Conservation (phyloP, 306 rosid genomes). For the Sphenostylis stenocarpa region DNA sequence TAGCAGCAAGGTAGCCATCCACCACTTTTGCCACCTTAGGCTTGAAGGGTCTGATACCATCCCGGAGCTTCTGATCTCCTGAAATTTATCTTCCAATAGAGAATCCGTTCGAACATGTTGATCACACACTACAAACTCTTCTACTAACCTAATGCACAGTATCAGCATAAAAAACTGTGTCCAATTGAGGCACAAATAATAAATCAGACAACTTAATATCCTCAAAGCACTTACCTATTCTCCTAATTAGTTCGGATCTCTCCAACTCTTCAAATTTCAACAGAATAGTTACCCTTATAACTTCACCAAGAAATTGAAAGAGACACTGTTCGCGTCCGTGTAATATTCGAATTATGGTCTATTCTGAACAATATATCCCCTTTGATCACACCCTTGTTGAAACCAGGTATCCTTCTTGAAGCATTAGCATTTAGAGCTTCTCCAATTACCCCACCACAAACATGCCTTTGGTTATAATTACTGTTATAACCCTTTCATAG, state of each 20-base stretch:
- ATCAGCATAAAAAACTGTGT: constrained; percentile 57
- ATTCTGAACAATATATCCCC: constrained; percentile 54
- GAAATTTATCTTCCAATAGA: constrained; percentile 57
- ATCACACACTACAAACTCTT: constrained; percentile 56
- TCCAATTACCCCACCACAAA: constrained; percentile 66
- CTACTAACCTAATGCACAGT: constrained; percentile 71
- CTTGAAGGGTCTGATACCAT: constrained; percentile 60
- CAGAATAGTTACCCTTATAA: constrained; percentile 54
- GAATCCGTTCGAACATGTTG: constrained; percentile 47
- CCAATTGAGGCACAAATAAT: constrained; percentile 55
- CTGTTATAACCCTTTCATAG: constrained; percentile 61
- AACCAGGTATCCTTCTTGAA: constrained; percentile 64
- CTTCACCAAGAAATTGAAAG: constrained; percentile 68
- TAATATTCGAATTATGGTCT: constrained; percentile 57
- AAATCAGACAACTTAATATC: constrained; percentile 76
- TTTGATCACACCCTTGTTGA: constrained; percentile 62
- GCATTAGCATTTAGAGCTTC: constrained; percentile 83
- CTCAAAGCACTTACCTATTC: constrained; percentile 73
- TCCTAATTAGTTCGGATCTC: constrained; percentile 55
- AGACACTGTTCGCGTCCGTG: constrained; percentile 62
- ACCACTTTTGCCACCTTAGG: constrained; percentile 74
- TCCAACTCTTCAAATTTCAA: constrained; percentile 62
- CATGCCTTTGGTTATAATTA: constrained; percentile 59
- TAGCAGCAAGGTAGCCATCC: constrained; percentile 80
- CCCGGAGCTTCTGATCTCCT: constrained; percentile 63